Percentiles rank a stretch among this genome's conserved stretches.
phyloP scores from a whole-genome alignment of 1,284 basidiomycete genomes.

The Ceratobasidium sp. region DNA sequence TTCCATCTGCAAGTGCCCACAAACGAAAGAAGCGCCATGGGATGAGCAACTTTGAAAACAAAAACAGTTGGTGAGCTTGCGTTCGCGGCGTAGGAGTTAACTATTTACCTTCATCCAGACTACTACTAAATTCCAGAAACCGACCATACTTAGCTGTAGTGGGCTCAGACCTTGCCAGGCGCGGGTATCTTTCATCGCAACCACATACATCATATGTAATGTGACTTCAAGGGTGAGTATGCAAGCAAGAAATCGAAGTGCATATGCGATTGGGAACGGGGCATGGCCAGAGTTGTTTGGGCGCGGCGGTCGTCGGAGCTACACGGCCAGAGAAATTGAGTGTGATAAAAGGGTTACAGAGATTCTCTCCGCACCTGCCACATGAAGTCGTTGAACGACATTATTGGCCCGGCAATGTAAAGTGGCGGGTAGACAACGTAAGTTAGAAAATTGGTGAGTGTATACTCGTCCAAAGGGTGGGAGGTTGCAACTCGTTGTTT shows the following conservation, averaged over 20 bases:
- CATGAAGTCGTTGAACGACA: conserved; percentile 95
- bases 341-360: background rate
- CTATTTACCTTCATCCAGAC: conserved; percentile 92
- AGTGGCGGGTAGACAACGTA: conserved; percentile 92
- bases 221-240: conserved; percentile 91
- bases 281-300: conserved; percentile 55
- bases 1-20: conserved; percentile 90
- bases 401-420: conserved; percentile 96
- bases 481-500: conserved; percentile 67
- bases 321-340: conserved; percentile 22
- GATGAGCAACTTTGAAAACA: conserved; percentile 76
- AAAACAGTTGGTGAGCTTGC: background rate
- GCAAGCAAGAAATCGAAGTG: conserved; percentile 76
- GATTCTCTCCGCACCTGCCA: conserved; percentile 72
- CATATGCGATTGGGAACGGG: conserved; percentile 63
- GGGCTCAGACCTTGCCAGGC: conserved; percentile 81
- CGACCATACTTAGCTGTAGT: conserved; percentile 89
- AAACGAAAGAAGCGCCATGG: conserved; percentile 98
- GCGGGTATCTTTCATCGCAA: conserved; percentile 91
- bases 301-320: conserved; percentile 66
- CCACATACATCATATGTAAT: conserved; percentile 95
- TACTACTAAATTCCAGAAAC: conserved; percentile 96
- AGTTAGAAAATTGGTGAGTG: conserved; percentile 68
- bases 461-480: conserved; percentile 64
- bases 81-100: conserved; percentile 2